A percentile compares a stretch with the other conserved stretches of the same genome.
Conservation (phyloP, 139 green algal genomes). For the Microglena sp. region DNA sequence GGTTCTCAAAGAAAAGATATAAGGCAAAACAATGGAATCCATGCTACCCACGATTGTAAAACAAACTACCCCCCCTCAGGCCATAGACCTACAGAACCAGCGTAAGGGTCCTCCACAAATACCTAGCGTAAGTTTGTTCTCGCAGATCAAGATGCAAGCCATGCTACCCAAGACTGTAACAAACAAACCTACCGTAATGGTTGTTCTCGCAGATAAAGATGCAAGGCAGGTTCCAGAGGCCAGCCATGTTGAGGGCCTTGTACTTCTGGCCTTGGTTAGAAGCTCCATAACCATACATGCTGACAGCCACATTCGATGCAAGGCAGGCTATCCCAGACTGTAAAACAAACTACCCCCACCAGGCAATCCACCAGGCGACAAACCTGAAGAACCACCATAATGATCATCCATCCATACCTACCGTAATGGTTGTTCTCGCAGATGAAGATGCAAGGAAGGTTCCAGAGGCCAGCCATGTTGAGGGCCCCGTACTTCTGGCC, state of each 20-base stretch:
- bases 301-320: constrained; percentile 69
- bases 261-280: constrained; percentile 82
- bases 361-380: too few species aligned
- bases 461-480: constrained; percentile 96
- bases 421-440: constrained; percentile 99
- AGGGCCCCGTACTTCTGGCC: constrained; percentile 95
- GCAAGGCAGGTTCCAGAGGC: constrained; percentile 87
- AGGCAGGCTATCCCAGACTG: not conserved
- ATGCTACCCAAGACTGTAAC: too few species aligned
- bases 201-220: constrained; percentile 99
- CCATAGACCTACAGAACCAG: too few species aligned
- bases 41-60: too few species aligned
- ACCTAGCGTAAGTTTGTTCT: too few species aligned
- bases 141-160: too few species aligned
- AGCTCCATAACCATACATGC: constrained; percentile 63
- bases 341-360: constrained; percentile 2
- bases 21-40: too few species aligned
- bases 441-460: constrained; percentile 91
- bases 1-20: too few species aligned
- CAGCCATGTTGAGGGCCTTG: constrained; percentile 97
- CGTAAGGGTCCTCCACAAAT: too few species aligned
- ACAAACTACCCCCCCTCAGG: too few species aligned
- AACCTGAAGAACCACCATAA: too few species aligned
- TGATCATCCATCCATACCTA: constrained; percentile 11
- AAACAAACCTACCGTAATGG: constrained; percentile 70